Conservation (phyloP, 345 rosid genomes). For the Bruguiera gymnorhiza region DNA sequence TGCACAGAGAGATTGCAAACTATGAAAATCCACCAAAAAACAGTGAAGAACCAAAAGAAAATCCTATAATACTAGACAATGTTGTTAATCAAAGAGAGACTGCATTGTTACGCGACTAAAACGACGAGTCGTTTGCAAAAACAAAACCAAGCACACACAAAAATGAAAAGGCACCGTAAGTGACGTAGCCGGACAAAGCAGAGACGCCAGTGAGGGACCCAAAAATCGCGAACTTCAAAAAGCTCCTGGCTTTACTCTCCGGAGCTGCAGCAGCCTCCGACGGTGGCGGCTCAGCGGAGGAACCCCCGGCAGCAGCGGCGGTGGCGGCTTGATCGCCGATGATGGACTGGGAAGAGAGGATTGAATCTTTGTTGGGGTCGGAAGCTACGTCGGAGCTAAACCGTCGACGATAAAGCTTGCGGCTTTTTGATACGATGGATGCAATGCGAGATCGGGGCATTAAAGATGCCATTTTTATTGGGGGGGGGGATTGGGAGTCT, state of each 20-base stretch:
- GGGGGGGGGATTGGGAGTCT: not conserved
- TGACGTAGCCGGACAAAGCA: slow-evolving; percentile 53
- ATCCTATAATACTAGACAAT: not conserved
- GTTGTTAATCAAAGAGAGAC: not conserved
- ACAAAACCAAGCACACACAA: slow-evolving; percentile 1
- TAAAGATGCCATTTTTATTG: slow-evolving; percentile 42
- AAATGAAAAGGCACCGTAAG: slow-evolving; percentile 47
- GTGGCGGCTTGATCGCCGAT: slow-evolving; percentile 39
- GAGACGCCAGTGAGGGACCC: slow-evolving; percentile 58
- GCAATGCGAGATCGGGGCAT: slow-evolving; percentile 51
- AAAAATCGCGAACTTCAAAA: slow-evolving; percentile 53
- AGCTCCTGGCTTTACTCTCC: slow-evolving; percentile 43
- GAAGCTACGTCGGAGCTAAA: slow-evolving; percentile 43
- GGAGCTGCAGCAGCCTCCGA: slow-evolving; percentile 22
- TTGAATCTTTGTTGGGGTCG: slow-evolving; percentile 37
- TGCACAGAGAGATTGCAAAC: slow-evolving; percentile 26
- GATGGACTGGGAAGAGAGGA: slow-evolving; percentile 44
- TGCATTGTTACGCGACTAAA: not conserved
- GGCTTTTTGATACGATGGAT: slow-evolving; percentile 20
- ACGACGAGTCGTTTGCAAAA: not conserved
- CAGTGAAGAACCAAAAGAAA: not conserved
- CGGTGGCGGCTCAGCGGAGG: slow-evolving; percentile 24
- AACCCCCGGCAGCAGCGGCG: slow-evolving; percentile 20
- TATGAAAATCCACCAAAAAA: not conserved
- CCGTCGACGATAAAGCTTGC: slow-evolving; percentile 21